Evolutionary conservation across 1,284 basidiomycete species (phyloP).

Genomic region (Cutaneotrichosporon sp.): DNA sequence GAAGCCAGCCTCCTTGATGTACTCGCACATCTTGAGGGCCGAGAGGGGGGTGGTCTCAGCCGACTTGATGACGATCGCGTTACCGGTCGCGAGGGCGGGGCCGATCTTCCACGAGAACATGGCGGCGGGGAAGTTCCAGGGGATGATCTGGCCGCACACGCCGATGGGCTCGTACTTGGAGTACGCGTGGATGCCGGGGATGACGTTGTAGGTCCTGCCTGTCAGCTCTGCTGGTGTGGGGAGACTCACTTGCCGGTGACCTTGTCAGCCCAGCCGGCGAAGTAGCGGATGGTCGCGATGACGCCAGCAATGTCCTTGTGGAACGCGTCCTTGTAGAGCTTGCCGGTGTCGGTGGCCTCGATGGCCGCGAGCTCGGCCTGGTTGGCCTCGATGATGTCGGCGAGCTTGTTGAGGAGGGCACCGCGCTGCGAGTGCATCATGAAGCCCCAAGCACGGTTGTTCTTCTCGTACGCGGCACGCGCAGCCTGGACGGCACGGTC

Average conservation of each 20-base stretch:
- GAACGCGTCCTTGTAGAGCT: slow-evolving; percentile 73
- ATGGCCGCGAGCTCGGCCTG: slow-evolving; percentile 67
- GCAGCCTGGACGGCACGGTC: slow-evolving; percentile 81
- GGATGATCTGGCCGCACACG: slow-evolving; percentile 76
- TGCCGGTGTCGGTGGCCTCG: slow-evolving; percentile 78
- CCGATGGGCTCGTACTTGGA: slow-evolving; percentile 92
- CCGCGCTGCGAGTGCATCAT: slow-evolving; percentile 64
- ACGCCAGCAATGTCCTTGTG: slow-evolving; percentile 82
- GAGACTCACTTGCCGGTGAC: slow-evolving; percentile 62
- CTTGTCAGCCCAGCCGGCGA: slow-evolving; percentile 64
- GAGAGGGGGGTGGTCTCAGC: slow-evolving; percentile 83
- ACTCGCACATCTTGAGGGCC: slow-evolving; percentile 62
- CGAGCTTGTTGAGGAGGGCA: slow-evolving; percentile 73
- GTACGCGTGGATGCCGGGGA: slow-evolving; percentile 62
- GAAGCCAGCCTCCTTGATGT: slow-evolving; percentile 78
- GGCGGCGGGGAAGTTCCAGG: slow-evolving; percentile 63
- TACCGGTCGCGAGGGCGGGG: slow-evolving; percentile 73
- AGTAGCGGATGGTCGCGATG: slow-evolving; percentile 69
- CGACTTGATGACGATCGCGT: slow-evolving; percentile 31
- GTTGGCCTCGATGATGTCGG: slow-evolving; percentile 86
- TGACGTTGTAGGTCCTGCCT: slow-evolving; percentile 18
- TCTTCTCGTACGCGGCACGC: slow-evolving; percentile 70
- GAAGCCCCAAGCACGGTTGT: slow-evolving; percentile 70
- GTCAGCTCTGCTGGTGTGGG: neutral
- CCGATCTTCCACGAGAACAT: slow-evolving; percentile 90